Conservation (phyloP, 352 stramenopile genomes). For the Pythium biforme region DNA sequence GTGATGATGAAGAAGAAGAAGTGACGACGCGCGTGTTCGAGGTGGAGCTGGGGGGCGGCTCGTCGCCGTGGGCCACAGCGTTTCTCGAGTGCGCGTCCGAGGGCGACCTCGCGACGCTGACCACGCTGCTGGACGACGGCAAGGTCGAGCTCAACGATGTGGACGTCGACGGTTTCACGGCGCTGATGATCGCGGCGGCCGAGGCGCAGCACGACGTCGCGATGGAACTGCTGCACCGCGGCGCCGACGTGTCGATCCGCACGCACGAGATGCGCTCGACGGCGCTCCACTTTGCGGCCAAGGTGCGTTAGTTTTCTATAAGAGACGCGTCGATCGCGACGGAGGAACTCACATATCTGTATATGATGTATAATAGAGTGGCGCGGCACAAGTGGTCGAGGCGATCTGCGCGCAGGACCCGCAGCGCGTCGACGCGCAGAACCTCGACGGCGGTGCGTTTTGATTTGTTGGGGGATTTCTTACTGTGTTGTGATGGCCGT, state of each 20-base stretch:
- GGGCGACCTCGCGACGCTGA: slow-evolving; percentile 58
- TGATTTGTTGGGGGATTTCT: no score
- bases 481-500: no score
- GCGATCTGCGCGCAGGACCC: slow-evolving; percentile 68
- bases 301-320: slow-evolving; percentile 30
- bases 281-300: slow-evolving; percentile 78
- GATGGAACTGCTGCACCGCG: slow-evolving; percentile 49
- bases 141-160: slow-evolving; percentile 63
- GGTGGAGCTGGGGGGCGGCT: slow-evolving; percentile 48
- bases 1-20: slow-evolving; percentile 45
- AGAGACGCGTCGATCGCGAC: background rate
- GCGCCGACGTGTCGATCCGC: slow-evolving; percentile 56
- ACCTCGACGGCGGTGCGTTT: slow-evolving; percentile 53
- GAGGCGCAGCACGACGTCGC: slow-evolving; percentile 66
- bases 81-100: slow-evolving; percentile 74
- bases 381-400: slow-evolving; percentile 58
- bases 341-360: background rate
- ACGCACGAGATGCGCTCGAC: slow-evolving; percentile 77
- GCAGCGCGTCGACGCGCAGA: slow-evolving; percentile 58
- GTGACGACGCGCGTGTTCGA: slow-evolving; percentile 65
- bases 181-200: slow-evolving; percentile 79
- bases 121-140: slow-evolving; percentile 58
- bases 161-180: slow-evolving; percentile 84
- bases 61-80: slow-evolving; percentile 61
- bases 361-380: slow-evolving; percentile 37